Evolutionary conservation across 164 flowering plant genomes (phyloP).

Genomic region (Liriodendron chinense): DNA sequence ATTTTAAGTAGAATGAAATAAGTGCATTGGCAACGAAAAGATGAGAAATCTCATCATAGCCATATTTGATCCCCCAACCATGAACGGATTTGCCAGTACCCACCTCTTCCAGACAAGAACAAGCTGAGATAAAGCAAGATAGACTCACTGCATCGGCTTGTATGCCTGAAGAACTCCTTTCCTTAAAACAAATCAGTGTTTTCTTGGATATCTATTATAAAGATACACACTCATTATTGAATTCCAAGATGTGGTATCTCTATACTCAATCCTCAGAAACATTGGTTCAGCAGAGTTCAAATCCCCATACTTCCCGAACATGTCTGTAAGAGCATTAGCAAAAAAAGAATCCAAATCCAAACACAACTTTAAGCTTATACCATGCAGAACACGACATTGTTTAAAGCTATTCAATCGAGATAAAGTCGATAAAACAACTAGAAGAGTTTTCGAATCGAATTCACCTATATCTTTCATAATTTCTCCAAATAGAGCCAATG

Average conservation of each 20-base stretch:
- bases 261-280: too few relatives aligned
- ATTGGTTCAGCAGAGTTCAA: too few relatives aligned
- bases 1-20: conserved; percentile 37
- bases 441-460: conserved; percentile 38
- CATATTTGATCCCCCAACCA: conserved; percentile 30
- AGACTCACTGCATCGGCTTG: conserved; percentile 28
- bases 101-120: conserved; percentile 26
- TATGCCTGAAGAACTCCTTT: conserved; percentile 24
- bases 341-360: conserved; percentile 24
- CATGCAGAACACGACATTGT: conserved; percentile 26
- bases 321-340: conserved; percentile 55
- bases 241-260: conserved; percentile 45
- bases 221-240: conserved; percentile 38
- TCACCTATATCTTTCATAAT: conserved; percentile 25
- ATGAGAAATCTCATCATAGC: conserved; percentile 21
- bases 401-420: conserved; percentile 16
- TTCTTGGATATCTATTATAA: conserved; percentile 23
- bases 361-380: conserved; percentile 32
- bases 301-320: conserved; percentile 70
- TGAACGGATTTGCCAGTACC: conserved; percentile 28
- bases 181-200: conserved; percentile 25
- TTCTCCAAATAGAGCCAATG: too few relatives aligned
- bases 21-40: conserved; percentile 41
- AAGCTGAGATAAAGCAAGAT: conserved; percentile 39
- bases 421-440: conserved; percentile 25